Evolutionary conservation across 176 grass and related monocot genomes (phyloP), one percentile per base, ranked within the genome.

Genomic region (Alopecurus myosuroides): DNA sequence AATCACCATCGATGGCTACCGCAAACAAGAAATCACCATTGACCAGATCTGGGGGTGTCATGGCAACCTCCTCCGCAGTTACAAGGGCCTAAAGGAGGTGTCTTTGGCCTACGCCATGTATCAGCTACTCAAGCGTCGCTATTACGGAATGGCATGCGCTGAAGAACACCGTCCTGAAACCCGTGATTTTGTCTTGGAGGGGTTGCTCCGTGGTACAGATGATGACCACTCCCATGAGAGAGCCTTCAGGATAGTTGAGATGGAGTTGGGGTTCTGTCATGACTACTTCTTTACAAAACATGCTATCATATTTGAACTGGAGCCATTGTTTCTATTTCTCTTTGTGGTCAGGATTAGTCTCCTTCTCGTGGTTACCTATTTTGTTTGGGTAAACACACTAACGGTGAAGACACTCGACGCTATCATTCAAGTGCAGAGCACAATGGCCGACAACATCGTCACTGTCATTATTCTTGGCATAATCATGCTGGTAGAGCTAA

Each of bases 271-370:
- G 4, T 85, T 6, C 74, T 66, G 33, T 36, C 75, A 85, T 39
- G 83, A 85, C 1, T 57, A n/a, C 18, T 79, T 78, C 65, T 79
- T 71, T 66, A 86, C 84, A 0, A 79, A 71, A n/a, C 78, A 79
- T 26, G 8, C n/a, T 0, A 14, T 4, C 4, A 58, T 71, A 4
- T 72, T 40, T 35, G 7, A 19, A 0, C 0, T 5, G 4, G 62
- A 66, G 13, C 0, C 0, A 53, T 0, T 0, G 12, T 23, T 17
- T 9, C 69, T 81, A 22, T 1, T 17, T 37, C 5, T 66, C 13
- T 76, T 42, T 6, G 0, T 84, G 0, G 0, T 0, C 0, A 53
- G 25, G 60, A n/a, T 68, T 29, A 29, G 20, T 26, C 15, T 50
- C 15, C 0, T 52, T 36, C 5, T 3, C 25, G 1, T 17, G 1